Base-by-base conservation (phyloP, 179 eudicot genomes). In the Silene vulgaris region DNA sequence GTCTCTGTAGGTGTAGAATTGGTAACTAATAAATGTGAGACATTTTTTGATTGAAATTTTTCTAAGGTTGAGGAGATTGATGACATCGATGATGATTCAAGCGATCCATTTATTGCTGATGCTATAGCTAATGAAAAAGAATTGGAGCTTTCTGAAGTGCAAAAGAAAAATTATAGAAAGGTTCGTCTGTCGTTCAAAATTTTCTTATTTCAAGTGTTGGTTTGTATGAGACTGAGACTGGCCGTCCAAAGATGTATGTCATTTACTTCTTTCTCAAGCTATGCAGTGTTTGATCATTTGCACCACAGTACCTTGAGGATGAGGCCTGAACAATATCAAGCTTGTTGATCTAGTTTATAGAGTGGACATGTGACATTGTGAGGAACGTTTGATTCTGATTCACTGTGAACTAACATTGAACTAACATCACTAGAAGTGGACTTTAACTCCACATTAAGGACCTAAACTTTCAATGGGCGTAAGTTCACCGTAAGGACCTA, bases 51-150 rank as follows among this genome's bases (percentile, higher is more conserved):
- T 75, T 48, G 61, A 4, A 17, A 21, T 14, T 16, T 59, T 64
- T 59, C 63, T 75, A 81, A 96, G 99, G 98, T 96, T 75, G 99
- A 96, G 88, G 99, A 96, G 87, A 93, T 96, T 72, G 97, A 87
- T 87, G 99, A 96, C 72, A 74, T 93, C 71, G 98, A 88, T 73
- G 88, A 86, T 32, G 76, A 79, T 82, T 79, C 89, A 68, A 71
- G 76, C 74, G 98, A 93, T 78, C 97, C 92, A 21, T 87, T 89
- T 84, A 74, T 90, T 63, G 96, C 91, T 62, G 99, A 87, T 89
- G 99, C 99, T 35, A 74, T 96, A 77, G 93, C 88, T 20, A 92
- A 89, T 77, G 98, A 91, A 84, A 81, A 80, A 77, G 93, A 90
- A 78, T 37, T 84, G 70, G 85, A 79, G 82, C 92, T 90, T 73